Base-by-base conservation (phyloP, 2,329 filamentous ascomycete species). In the Metarhizium humberi region DNA sequence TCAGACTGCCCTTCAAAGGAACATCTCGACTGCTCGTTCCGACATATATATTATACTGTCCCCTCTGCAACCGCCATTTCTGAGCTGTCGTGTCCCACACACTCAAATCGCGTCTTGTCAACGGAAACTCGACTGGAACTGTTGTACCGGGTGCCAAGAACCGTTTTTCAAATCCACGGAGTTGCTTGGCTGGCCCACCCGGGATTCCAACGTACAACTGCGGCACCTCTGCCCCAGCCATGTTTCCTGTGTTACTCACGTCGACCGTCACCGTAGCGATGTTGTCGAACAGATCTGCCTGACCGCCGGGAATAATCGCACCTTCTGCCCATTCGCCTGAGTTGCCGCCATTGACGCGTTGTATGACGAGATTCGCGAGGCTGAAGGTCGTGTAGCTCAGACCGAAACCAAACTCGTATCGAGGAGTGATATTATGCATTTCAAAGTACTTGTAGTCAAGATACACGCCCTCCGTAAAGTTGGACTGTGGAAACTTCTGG, bases 101-200 rank as follows among this genome's bases (percentile, higher is more conserved):
- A 66, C 84, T 87, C 51, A 88, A 63, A 62, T 88, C 85, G 57
- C 84, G 77, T 45, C 85, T 74, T 18, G 76, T 86, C 43, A 88
- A 64, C 30, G 72, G 64, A 55, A 88, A 80, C 0, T 62, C 67
- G 0, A 84, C 69, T 0, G 69, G 74, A 16, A 69, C 67, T 18
- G 68, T 73, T 55, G 75, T 66, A 0, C 75, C 75, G 0, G 74
- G 70, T 14, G 73, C 69, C 48, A 87, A 59, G 16, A 70, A 71
- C 0, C 77, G 71, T 71, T 88, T 88, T 53, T 81, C 80, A 40
- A 88, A 88, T 6, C 85, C 84, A 7, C 85, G 74, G n/a, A 88
- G 72, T 65, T 87, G 83, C 45, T 76, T 71, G 1, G 75, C 68
- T 0, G 85, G 85, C 6, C 63, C 67, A 3, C 64, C 68, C 2